Evolutionary conservation across 768 basidiomycete species (phyloP).

Genomic region (Amanita jacksonii): DNA sequence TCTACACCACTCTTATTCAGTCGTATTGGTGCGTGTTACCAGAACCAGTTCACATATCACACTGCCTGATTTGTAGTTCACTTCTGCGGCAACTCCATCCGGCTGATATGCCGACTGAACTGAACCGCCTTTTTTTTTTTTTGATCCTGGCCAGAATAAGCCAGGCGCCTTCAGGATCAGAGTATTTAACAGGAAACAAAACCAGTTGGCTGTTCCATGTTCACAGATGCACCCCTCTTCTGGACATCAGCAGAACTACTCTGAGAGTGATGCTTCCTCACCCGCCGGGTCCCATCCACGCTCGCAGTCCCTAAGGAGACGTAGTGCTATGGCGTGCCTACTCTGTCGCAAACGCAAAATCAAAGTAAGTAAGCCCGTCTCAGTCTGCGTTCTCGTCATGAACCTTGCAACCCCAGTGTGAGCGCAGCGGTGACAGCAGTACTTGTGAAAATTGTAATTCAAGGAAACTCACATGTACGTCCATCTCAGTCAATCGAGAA

Average conservation of each 20-base stretch:
- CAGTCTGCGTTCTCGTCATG: too few species aligned
- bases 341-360: constrained; percentile 47
- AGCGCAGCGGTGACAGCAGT: not conserved
- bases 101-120: not conserved
- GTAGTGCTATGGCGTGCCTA: constrained; percentile 44
- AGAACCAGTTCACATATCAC: not conserved
- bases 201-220: not conserved
- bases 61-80: not conserved
- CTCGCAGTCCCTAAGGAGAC: constrained; percentile 17
- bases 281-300: not conserved
- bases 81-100: not conserved
- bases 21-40: constrained; percentile 1
- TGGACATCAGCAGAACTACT: constrained; percentile 1
- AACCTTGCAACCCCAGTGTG: not conserved
- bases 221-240: not conserved
- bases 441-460: constrained; percentile 1
- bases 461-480: not conserved
- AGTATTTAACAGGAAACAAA: not conserved
- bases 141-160: not conserved
- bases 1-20: not conserved
- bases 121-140: not conserved
- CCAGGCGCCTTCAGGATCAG: too few species aligned
- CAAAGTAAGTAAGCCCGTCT: constrained; percentile 27
- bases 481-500: constrained; percentile 1
- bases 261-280: not conserved